These are phyloP conservation scores for Bryoglossum gracile DNA, from an alignment of 495 filamentous ascomycete species.

Conservation along the genomic window DNA sequence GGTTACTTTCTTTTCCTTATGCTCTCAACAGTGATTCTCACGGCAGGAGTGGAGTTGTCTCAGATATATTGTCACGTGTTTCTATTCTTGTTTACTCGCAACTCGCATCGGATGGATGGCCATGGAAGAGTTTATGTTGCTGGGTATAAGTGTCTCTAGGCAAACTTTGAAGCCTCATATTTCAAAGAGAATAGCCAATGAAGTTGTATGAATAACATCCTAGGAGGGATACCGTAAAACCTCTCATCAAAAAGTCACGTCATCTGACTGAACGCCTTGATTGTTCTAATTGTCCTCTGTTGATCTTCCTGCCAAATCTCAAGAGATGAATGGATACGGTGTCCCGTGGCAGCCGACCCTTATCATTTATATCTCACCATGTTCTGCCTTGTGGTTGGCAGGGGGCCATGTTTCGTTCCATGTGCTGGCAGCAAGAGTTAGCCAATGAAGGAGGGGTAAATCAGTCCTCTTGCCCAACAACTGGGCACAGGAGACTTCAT, in stretches of 20 bases:
- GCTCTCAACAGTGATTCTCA: too few species aligned
- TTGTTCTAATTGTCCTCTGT: constrained; percentile 1
- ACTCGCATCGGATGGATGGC: too few species aligned
- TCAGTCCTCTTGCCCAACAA: constrained; percentile 17
- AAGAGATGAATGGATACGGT: background rate
- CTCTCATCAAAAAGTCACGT: constrained; percentile 3
- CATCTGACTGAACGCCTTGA: constrained; percentile 10
- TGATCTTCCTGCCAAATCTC: background rate
- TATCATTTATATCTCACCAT: constrained; percentile 1
- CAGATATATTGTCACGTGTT: too few species aligned
- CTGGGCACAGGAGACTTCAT: background rate
- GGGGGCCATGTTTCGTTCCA: constrained; percentile 13
- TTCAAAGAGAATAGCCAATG: too few species aligned
- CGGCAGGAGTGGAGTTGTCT: too few species aligned
- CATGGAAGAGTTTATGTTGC: too few species aligned
- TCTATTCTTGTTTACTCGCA: too few species aligned
- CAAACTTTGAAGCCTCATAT: too few species aligned
- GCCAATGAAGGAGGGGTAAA: constrained; percentile 17
- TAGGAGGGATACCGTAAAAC: background rate
- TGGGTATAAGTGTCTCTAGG: too few species aligned
- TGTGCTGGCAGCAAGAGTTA: constrained; percentile 18
- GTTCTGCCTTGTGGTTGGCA: constrained; percentile 19
- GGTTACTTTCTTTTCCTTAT: too few species aligned
- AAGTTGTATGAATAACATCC: background rate
- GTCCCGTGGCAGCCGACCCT: background rate